These are phyloP conservation scores for Coccomyxa sp. DNA, from an alignment of 139 green algal species.

Conservation along the genomic window DNA sequence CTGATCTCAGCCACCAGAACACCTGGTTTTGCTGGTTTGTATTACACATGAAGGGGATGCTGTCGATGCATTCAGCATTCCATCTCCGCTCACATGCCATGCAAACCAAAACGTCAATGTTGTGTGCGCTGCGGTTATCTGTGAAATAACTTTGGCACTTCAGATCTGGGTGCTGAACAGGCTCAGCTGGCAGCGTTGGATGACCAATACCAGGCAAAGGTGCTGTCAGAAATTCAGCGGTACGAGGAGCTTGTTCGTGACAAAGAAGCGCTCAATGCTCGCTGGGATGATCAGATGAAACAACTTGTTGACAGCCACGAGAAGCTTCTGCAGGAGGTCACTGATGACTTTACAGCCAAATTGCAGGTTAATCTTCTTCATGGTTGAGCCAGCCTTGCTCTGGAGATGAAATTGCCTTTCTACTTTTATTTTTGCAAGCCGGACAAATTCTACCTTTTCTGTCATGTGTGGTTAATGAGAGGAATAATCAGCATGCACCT, in stretches of 20 bases:
- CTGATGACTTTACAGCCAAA: conserved; percentile 77
- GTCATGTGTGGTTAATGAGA: too few species aligned
- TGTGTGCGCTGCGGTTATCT: too few species aligned
- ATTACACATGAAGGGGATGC: too few species aligned
- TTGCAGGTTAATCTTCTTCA: conserved; percentile 34
- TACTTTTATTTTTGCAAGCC: neutral
- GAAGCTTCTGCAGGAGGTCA: conserved; percentile 73
- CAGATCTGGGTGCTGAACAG: neutral
- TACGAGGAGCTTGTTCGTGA: conserved; percentile 53
- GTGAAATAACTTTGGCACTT: too few species aligned
- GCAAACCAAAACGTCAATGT: too few species aligned
- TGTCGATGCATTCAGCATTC: too few species aligned
- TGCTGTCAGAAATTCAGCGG: conserved; percentile 84
- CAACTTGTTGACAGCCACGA: conserved; percentile 80
- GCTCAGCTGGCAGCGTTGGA: conserved; percentile 62
- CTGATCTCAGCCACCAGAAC: neutral
- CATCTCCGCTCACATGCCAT: too few species aligned
- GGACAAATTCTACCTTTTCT: neutral
- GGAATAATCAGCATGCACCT: neutral
- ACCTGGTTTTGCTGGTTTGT: too few species aligned
- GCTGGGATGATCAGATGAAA: conserved; percentile 80
- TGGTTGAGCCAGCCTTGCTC: neutral
- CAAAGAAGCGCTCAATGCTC: conserved; percentile 71
- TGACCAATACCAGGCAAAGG: conserved; percentile 74
- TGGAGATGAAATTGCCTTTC: neutral